Base-by-base conservation (phyloP, 768 basidiomycete species). In the Tephrocybe sp. region DNA sequence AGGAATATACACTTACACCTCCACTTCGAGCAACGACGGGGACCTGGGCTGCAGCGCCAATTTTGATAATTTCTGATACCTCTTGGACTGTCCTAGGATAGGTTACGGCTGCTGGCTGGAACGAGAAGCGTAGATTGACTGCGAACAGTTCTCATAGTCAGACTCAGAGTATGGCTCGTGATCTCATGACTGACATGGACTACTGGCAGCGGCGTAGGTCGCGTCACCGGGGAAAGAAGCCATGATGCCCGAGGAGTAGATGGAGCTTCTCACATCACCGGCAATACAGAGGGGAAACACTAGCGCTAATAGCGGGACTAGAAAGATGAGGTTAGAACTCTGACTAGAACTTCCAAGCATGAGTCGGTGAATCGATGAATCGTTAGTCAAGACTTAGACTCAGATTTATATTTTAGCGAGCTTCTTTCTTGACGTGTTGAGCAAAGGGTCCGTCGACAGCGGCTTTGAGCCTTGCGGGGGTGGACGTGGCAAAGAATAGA, bases 1-100 rank as follows among this genome's bases (percentile, higher is more conserved):
- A 32, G 5, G n/a, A 22, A 28, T 16, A n/a, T 21, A 21, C 3
- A 64, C 70, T 30, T 55, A 77, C 74, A 6, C 76, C 75, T 42
- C 76, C 75, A 46, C 72, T 73, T 7, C 74, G 69, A 21, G 77
- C 75, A 1, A 71, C 70, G 2, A 76, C 70, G 19, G 66, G 61
- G 36, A 70, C 53, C 9, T 70, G 66, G 21, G 64, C 52, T 18
- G 53, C 44, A 8, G 54, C 50, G 9, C 70, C 75, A 24, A 70
- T 57, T 49, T 64, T 65, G 7, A 77, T 64, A 5, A 72, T 60
- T 5, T 66, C 60, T 2, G 74, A 64, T 1, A 77, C 65, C 40
- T 76, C 66, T 34, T 65, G 51, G 1, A 61, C 52, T 6, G 54
- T 66, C 2, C 56, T 63, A 0, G 74, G 74, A 51, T 62, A 74